phyloP scores from a whole-genome alignment of 176 grass and related monocot genomes.

The Miscanthus lutarioriparius region DNA sequence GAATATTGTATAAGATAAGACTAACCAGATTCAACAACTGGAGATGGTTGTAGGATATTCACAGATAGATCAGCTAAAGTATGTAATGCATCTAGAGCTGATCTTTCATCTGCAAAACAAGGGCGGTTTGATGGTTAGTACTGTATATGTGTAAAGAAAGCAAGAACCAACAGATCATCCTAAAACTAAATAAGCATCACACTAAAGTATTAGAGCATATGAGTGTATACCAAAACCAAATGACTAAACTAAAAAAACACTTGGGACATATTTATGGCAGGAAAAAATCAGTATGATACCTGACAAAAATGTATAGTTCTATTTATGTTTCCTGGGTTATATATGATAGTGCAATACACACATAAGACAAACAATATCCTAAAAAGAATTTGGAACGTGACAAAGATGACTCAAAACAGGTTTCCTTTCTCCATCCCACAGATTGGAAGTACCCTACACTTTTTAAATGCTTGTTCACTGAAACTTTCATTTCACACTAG shows the following conservation, averaged over 20 bases:
- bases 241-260: constrained; percentile 10
- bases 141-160: constrained; percentile 5
- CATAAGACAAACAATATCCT: constrained; percentile 15
- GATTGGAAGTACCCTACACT: background rate
- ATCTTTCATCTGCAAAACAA: constrained; percentile 68
- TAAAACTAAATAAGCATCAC: constrained; percentile 37
- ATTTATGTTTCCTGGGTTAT: constrained; percentile 11
- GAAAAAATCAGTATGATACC: background rate
- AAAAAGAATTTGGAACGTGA: constrained; percentile 17
- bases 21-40: constrained; percentile 83
- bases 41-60: constrained; percentile 85
- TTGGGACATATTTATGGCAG: background rate
- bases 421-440: constrained; percentile 18
- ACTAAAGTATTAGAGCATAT: background rate
- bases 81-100: constrained; percentile 79
- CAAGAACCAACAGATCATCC: constrained; percentile 27
- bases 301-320: background rate
- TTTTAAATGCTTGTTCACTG: constrained; percentile 3
- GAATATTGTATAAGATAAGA: constrained; percentile 23
- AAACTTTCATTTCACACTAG: background rate
- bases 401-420: background rate
- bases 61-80: constrained; percentile 93
- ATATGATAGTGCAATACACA: constrained; percentile 24
- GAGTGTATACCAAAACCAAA: background rate
- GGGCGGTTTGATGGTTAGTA: background rate